Conservation (phyloP, 2,329 filamentous ascomycete genomes). For the Arthroderma uncinatum region DNA sequence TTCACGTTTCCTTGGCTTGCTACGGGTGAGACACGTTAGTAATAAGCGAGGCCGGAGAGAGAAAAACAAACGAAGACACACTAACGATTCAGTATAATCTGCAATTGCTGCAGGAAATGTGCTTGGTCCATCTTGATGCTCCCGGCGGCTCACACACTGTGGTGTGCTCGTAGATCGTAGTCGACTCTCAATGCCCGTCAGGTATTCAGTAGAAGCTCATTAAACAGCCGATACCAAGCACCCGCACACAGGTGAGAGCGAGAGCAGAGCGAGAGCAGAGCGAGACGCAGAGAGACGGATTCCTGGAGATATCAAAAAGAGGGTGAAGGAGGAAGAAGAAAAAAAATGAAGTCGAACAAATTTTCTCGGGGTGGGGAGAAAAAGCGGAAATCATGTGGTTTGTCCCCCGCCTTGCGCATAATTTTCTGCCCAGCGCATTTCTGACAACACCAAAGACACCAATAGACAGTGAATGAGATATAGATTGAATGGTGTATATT, state of each 20-base stretch:
- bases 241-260: neutral
- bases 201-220: neutral
- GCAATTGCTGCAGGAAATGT: conserved; percentile 74
- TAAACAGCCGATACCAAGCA: neutral
- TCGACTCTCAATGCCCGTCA: neutral
- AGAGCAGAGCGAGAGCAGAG: conserved; percentile 6
- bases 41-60: conserved; percentile 1
- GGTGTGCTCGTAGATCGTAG: neutral
- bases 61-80: conserved; percentile 19
- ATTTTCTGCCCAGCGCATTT: neutral
- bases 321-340: conserved; percentile 7
- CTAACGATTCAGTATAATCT: conserved; percentile 79
- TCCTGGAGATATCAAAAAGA: conserved; percentile 6
- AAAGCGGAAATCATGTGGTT: conserved; percentile 2
- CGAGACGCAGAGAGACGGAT: conserved; percentile 3
- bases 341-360: conserved; percentile 7
- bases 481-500: neutral
- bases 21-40: conserved; percentile 30
- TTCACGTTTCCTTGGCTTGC: conserved; percentile 85
- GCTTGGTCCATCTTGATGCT: conserved; percentile 58
- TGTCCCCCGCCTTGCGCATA: neutral
- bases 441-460: too few relatives aligned
- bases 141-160: neutral
- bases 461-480: neutral
- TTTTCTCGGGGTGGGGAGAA: conserved; percentile 8